A percentile compares a stretch with the other conserved stretches of the same genome.
Evolutionary conservation across 441 rosid species (phyloP).

Genomic region (Rhodomyrtus psidioides): DNA sequence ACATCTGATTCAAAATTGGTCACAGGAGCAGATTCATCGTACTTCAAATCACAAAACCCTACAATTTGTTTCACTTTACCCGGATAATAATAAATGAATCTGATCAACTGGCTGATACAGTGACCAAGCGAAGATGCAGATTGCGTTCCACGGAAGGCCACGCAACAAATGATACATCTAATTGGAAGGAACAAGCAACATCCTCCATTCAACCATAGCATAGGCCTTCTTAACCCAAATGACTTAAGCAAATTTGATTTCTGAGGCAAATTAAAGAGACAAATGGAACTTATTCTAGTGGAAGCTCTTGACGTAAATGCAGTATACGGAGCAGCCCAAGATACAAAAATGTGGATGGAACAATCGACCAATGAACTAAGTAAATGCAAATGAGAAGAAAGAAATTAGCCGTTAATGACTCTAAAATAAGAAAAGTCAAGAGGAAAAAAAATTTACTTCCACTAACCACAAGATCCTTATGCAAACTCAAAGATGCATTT

Average conservation of each 20-base stretch:
- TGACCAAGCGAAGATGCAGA: background rate
- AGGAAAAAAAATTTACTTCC: background rate
- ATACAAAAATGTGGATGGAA: background rate
- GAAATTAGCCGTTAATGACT: background rate
- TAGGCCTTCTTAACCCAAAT: background rate
- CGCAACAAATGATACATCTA: background rate
- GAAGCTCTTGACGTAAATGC: background rate
- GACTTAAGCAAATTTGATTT: background rate
- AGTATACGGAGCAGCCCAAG: background rate
- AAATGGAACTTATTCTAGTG: background rate
- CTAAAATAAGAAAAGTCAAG: background rate
- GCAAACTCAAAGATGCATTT: background rate
- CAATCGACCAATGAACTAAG: background rate
- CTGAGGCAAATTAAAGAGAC: background rate
- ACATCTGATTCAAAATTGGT: constrained; percentile 83
- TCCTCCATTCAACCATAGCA: background rate
- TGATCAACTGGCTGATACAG: background rate
- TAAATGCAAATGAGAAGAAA: background rate
- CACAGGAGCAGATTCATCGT: constrained; percentile 52
- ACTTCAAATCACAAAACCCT: constrained; percentile 71
- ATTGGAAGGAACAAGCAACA: background rate
- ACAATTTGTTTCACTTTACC: constrained; percentile 98
- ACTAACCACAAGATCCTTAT: background rate
- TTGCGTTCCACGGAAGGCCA: background rate
- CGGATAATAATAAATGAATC: constrained; percentile 12